These are phyloP conservation scores for Xerocomellus dryophilus DNA, from an alignment of 768 basidiomycete species.

Conservation along the genomic window DNA sequence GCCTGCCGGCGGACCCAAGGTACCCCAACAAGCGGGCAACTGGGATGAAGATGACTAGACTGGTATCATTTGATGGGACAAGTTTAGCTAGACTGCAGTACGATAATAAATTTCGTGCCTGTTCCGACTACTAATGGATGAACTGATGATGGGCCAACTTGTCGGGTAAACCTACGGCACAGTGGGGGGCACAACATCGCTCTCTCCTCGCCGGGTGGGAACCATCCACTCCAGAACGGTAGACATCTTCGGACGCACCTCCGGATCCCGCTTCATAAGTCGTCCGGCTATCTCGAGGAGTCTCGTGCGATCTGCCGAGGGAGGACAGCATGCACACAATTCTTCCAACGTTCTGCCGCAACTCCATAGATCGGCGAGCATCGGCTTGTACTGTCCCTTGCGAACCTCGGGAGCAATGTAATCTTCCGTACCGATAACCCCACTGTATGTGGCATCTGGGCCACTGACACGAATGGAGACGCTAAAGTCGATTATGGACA, in stretches of 20 bases:
- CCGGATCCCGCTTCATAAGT: not conserved
- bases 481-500: not conserved
- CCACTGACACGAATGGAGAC: not conserved
- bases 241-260: not conserved
- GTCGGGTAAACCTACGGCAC: no score
- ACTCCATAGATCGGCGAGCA: constrained; percentile 2
- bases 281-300: not conserved
- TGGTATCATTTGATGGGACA: constrained; percentile 9
- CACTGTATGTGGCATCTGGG: not conserved
- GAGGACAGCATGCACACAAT: not conserved
- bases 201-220: no score
- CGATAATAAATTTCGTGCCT: constrained; percentile 27
- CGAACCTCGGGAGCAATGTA: constrained; percentile 1
- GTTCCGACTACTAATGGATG: constrained; percentile 11
- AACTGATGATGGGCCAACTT: no score
- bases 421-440: not conserved
- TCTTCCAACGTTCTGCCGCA: not conserved
- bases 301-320: not conserved
- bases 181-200: no score
- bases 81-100: constrained; percentile 23
- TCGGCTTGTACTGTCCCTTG: not conserved
- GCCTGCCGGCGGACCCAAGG: constrained; percentile 84
- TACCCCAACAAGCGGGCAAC: constrained; percentile 82
- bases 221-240: not conserved
- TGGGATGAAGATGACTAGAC: constrained; percentile 72